Evolutionary conservation across 2,329 filamentous ascomycete genomes (phyloP), one percentile per base, ranked within the genome.

Genomic region (Chrysoporthe puriensis): DNA sequence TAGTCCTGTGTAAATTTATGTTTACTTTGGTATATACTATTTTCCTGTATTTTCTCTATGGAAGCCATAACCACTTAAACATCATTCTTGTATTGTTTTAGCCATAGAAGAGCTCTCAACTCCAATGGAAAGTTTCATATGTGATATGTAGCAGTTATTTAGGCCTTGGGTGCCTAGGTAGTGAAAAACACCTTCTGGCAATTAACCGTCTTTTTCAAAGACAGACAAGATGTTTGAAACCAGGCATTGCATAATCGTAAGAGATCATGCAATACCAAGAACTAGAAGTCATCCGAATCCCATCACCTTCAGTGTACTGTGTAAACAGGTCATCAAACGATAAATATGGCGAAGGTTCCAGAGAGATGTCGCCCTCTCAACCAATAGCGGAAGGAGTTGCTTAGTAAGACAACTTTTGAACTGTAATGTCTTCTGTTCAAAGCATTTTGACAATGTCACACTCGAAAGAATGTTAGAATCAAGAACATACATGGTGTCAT

Each of bases 401-500:
- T 69, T 64, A 69, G 60, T 67, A 46, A 64, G 34, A 44, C 36
- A 14, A 42, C 21, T 26, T 60, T 44, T 13, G 14, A 16, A 46
- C 16, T 14, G 8, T 62, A 14, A 42, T 13, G 7, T 36, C 32
- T 4, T 26, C 18, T 8, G 9, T 14, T 34, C 40, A 50, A 43
- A 4, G 18, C 43, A 52, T 58, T 13, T 14, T 54, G 18, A 54
- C 26, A 32, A 14, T 32, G 48, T 48, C 13, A 50, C 18, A n/a
- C 2, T 26, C 26, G 26, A 40, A 5, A 40, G 6, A 40, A 26
- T 16, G 11, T 26, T 50, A 26, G n/a, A n/a, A 21, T 9, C 13
- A 3, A 26, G 8, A 9, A 62, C 18, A 14, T 36, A 16, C 56
- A 72, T 63, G 57, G 74, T 73, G 73, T 66, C 61, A 0, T 65